phyloP scores from a whole-genome alignment of 169 alveolate genomes.

The Condylostoma magnum region DNA sequence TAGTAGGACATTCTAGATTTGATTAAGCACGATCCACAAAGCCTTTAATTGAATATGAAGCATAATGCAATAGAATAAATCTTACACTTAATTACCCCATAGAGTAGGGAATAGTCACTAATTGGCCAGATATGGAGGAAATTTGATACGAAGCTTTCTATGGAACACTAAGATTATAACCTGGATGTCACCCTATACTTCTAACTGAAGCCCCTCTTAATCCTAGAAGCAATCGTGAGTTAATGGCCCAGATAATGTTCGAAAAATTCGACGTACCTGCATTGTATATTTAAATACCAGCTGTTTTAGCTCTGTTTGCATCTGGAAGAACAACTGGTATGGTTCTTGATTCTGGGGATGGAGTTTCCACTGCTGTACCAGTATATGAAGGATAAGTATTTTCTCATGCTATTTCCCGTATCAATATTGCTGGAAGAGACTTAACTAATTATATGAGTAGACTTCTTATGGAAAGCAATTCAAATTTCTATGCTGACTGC shows the following conservation, averaged over 20 bases:
- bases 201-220: conserved; percentile 92
- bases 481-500: conserved; percentile 79
- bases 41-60: conserved; percentile 41
- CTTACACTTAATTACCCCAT: conserved; percentile 75
- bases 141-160: conserved; percentile 82
- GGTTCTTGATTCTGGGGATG: conserved; percentile 94
- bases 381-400: conserved; percentile 87
- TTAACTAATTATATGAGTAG: conserved; percentile 50
- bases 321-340: conserved; percentile 92
- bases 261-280: conserved; percentile 91
- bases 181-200: conserved; percentile 80
- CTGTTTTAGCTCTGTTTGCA: conserved; percentile 90
- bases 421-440: conserved; percentile 91
- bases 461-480: conserved; percentile 71
- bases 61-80: conserved; percentile 64
- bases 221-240: conserved; percentile 89
- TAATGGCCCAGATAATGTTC: conserved; percentile 87
- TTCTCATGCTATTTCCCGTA: conserved; percentile 83
- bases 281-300: conserved; percentile 84
- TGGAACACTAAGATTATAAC: conserved; percentile 74
- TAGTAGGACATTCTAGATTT: not conserved
- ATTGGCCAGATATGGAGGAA: conserved; percentile 89
- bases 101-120: conserved; percentile 83
- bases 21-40: too few relatives aligned
- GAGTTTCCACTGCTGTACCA: conserved; percentile 92